These are phyloP conservation scores for Phytophthora sp. DNA, from an alignment of 352 stramenopile species.

Conservation along the genomic window DNA sequence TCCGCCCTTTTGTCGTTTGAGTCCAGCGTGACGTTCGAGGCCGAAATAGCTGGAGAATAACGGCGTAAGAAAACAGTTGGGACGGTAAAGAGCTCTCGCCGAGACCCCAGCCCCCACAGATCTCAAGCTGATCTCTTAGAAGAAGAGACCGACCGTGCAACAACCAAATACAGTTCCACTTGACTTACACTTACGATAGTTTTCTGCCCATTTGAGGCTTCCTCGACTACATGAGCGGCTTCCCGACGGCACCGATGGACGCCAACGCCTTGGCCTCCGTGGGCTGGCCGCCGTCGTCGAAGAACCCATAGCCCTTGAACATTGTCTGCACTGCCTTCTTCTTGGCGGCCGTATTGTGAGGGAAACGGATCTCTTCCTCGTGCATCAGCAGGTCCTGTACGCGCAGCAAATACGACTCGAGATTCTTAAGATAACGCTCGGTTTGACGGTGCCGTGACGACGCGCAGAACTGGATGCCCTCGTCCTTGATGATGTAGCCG, in stretches of 20 bases:
- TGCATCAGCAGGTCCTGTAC: conserved; percentile 81
- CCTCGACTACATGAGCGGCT: conserved; percentile 37
- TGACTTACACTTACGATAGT: conserved; percentile 15
- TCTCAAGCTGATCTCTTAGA: background rate
- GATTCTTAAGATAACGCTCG: conserved; percentile 82
- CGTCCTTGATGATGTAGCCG: conserved; percentile 98
- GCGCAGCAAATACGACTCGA: conserved; percentile 80
- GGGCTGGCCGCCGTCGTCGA: conserved; percentile 58
- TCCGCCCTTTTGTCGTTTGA: conserved; percentile 15
- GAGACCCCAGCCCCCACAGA: too few species aligned
- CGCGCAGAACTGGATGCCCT: conserved; percentile 90
- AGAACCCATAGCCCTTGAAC: conserved; percentile 86
- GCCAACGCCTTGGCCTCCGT: conserved; percentile 40
- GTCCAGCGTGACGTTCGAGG: conserved; percentile 11
- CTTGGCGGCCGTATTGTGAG: conserved; percentile 59
- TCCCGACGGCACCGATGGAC: conserved; percentile 41
- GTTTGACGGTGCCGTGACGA: conserved; percentile 86
- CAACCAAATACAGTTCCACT: conserved; percentile 23
- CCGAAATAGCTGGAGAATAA: conserved; percentile 28
- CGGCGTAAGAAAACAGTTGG: too few species aligned
- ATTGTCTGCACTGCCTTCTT: conserved; percentile 50
- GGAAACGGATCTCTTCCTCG: conserved; percentile 81
- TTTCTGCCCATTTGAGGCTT: too few species aligned
- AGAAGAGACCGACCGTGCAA: conserved; percentile 1
- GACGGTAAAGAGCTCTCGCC: too few species aligned